Conservation (phyloP, 179 eudicot genomes). For the Silene coronaria region DNA sequence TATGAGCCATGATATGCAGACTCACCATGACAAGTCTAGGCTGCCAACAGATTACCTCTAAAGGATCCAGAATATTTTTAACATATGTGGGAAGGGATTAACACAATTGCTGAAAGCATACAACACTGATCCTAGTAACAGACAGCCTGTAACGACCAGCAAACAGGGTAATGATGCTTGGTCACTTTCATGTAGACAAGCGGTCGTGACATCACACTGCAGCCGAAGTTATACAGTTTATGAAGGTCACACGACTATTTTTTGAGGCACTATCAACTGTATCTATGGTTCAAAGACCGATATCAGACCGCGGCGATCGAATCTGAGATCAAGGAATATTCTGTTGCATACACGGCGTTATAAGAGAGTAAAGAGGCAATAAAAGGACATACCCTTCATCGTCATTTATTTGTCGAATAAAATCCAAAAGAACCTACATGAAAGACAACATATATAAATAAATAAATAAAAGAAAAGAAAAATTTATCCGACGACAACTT, state of each 20-base stretch:
- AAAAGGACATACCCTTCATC: conserved; percentile 71
- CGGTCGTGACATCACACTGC: neutral
- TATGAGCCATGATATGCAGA: neutral
- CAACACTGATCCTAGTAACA: neutral
- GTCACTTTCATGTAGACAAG: neutral
- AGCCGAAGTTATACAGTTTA: neutral
- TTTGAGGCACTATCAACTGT: neutral
- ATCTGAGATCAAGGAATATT: neutral
- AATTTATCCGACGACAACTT: neutral
- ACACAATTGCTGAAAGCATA: neutral
- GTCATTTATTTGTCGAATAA: conserved; percentile 82
- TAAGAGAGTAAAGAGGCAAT: neutral
- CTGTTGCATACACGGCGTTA: neutral
- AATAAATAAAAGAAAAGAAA: neutral
- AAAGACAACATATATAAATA: conserved; percentile 6
- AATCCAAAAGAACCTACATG: conserved; percentile 86
- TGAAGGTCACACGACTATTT: neutral
- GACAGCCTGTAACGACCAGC: neutral
- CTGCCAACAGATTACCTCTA: neutral
- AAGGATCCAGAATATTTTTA: neutral
- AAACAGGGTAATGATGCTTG: neutral
- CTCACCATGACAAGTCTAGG: neutral
- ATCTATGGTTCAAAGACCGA: neutral
- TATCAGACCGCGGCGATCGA: neutral
- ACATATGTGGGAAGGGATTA: neutral